Conservation (phyloP, 192 early-diverging fungal genomes). For the Spinellus fusiger region DNA sequence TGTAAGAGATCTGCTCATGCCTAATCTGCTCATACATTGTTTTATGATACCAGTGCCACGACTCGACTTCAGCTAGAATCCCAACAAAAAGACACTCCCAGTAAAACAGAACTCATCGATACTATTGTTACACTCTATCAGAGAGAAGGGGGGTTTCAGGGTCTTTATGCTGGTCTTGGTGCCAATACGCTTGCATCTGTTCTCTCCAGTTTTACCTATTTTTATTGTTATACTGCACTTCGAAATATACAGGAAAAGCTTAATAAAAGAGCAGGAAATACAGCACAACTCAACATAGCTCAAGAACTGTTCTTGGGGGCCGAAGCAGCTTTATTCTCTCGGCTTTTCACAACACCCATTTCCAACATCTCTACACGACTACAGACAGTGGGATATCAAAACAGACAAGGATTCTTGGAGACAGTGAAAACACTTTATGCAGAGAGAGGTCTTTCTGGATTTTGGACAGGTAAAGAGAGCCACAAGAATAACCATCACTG, state of each 20-base stretch:
- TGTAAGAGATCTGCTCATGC: constrained; percentile 17
- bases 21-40: background rate
- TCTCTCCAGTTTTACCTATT: constrained; percentile 45
- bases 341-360: constrained; percentile 46
- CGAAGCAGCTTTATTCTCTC: constrained; percentile 40
- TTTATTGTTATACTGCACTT: constrained; percentile 43
- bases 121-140: constrained; percentile 17
- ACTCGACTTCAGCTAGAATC: constrained; percentile 25
- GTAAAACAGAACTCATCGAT: constrained; percentile 3
- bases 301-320: constrained; percentile 47
- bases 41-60: constrained; percentile 7
- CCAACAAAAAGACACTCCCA: background rate
- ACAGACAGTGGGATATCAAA: constrained; percentile 29
- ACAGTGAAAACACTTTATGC: constrained; percentile 32
- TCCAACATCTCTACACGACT: constrained; percentile 43
- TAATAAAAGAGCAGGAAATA: constrained; percentile 22
- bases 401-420: constrained; percentile 16
- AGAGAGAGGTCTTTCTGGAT: constrained; percentile 40
- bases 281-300: constrained; percentile 28
- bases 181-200: constrained; percentile 45
- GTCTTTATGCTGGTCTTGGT: constrained; percentile 37
- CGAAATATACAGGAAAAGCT: constrained; percentile 39
- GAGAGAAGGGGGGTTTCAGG: constrained; percentile 36
- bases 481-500: background rate
- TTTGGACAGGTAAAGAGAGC: constrained; percentile 34